A percentile compares a stretch with the other conserved stretches of the same genome.
These are phyloP conservation scores for Copromyces sp. DNA, from an alignment of 495 filamentous ascomycete genomes.

Conservation along the genomic window DNA sequence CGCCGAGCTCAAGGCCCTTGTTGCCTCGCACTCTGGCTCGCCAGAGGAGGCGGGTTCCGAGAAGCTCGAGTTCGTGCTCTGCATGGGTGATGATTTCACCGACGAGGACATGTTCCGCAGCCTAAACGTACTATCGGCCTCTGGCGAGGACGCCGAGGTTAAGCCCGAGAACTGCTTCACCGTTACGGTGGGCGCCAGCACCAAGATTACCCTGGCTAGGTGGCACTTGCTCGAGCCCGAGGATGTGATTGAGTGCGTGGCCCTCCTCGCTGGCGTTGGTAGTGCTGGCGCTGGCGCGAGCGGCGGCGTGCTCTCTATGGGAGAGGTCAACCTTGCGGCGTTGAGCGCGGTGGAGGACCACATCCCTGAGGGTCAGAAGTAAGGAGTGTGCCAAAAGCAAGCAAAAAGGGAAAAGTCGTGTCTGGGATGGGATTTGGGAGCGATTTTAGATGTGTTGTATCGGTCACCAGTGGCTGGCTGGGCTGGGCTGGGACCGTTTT, in stretches of 20 bases:
- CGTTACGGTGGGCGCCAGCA: constrained; percentile 77
- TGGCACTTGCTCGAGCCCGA: constrained; percentile 81
- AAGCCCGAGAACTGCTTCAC: constrained; percentile 60
- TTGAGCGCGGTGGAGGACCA: constrained; percentile 34
- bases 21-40: constrained; percentile 2
- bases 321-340: constrained; percentile 37
- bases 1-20: constrained; percentile 23
- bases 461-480: background rate
- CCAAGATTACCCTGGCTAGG: constrained; percentile 74
- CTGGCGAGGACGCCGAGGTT: constrained; percentile 31
- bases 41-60: constrained; percentile 10
- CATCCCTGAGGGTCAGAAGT: constrained; percentile 13
- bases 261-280: constrained; percentile 50
- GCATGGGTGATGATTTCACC: constrained; percentile 88
- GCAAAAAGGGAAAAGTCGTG: background rate
- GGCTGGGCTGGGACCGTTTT: background rate
- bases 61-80: constrained; percentile 72
- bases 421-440: background rate
- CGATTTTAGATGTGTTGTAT: background rate
- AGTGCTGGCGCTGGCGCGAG: constrained; percentile 32
- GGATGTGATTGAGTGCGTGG: constrained; percentile 74
- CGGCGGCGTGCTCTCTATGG: constrained; percentile 24
- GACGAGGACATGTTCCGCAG: constrained; percentile 85
- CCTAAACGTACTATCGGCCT: constrained; percentile 41
- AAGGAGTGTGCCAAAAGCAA: background rate